Base-by-base conservation (phyloP, 2,329 filamentous ascomycete species). In the Phialophora chinensis region DNA sequence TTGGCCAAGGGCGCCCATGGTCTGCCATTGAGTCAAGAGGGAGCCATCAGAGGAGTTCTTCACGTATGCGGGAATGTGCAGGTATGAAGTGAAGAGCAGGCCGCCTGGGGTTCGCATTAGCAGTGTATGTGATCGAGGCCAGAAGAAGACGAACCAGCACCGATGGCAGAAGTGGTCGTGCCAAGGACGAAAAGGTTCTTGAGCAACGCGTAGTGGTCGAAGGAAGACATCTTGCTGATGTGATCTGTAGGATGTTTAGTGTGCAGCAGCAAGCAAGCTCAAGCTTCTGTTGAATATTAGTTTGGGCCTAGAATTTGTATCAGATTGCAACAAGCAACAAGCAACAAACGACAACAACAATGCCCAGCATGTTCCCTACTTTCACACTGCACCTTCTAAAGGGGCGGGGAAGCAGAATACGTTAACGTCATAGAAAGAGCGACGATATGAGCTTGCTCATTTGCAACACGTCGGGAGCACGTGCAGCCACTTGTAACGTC, bases 11-110 rank as follows among this genome's bases (percentile, higher is more conserved):
- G 60, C 31, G 42, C 60, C 60, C 60, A 63, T 56, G n/a, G 60
- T 63, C 35, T 63, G 50, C 60, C 60, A 63, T 57, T 63, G 60
- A 7, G 54, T 57, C 53, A 63, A 25, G 11, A 63, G 35, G 6
- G 44, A 31, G 3, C 57, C 60, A 11, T 63, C 52, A 1, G 33
- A 31, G 17, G 52, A 25, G 23, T 63, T 63, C 35, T 63, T 35
- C 31, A 63, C 50, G n/a, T 63, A 63, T 20, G 50, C 60, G 3
- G 60, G 60, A 33, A 63, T 52, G 38, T 63, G 60, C 23, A 44
- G 12, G 33, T 56, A 63, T 4, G 60, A 63, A 6, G 60, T 63
- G 53, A 47, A 56, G 14, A 63, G 60, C 12, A 63, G 42, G 1
- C 31, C 60, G n/a, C 60, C 61, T 63, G 42, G 17, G 10, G 38